Conservation (phyloP, 371 early-diverging fungal species). For the Mucor sp. region DNA sequence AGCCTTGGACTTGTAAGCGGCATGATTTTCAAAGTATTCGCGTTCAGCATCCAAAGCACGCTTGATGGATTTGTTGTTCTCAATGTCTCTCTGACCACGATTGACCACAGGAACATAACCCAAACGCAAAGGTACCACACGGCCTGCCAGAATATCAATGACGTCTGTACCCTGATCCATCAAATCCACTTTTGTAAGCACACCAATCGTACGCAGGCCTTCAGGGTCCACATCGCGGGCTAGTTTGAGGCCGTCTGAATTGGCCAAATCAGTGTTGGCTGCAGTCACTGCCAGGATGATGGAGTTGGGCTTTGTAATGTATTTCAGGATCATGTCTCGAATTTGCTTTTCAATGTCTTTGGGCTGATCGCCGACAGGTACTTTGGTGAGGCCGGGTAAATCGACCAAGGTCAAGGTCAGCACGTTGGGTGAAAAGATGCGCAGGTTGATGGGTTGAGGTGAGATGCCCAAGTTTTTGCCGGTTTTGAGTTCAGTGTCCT, state of each 20-base stretch:
- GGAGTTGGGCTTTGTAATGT: constrained; percentile 93
- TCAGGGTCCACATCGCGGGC: constrained; percentile 98
- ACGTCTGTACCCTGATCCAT: constrained; percentile 99
- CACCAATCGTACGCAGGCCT: constrained; percentile 97
- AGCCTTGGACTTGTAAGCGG: constrained; percentile 93
- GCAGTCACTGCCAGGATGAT: constrained; percentile 98
- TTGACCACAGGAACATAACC: constrained; percentile 96
- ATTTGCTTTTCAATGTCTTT: constrained; percentile 98
- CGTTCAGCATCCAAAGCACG: constrained; percentile 90
- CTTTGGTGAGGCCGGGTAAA: constrained; percentile 97
- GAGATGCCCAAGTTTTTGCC: constrained; percentile 93
- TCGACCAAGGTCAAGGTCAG: constrained; percentile 98
- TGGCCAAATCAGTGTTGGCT: constrained; percentile 98
- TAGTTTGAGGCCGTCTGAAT: constrained; percentile 97
- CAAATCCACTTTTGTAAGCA: constrained; percentile 98
- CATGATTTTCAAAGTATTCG: constrained; percentile 92
- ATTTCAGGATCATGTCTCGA: constrained; percentile 95
- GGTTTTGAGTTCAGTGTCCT: constrained; percentile 92
- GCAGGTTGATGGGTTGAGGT: constrained; percentile 93
- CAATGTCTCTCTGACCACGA: constrained; percentile 97
- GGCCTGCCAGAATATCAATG: constrained; percentile 97
- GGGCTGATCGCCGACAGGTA: constrained; percentile 98
- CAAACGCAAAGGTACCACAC: constrained; percentile 93
- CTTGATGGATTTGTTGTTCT: constrained; percentile 85
- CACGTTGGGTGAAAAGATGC: constrained; percentile 94